Evolutionary conservation across 2,329 filamentous ascomycete genomes (phyloP), one percentile per base, ranked within the genome.

Genomic region (Pleomassaria siparia): DNA sequence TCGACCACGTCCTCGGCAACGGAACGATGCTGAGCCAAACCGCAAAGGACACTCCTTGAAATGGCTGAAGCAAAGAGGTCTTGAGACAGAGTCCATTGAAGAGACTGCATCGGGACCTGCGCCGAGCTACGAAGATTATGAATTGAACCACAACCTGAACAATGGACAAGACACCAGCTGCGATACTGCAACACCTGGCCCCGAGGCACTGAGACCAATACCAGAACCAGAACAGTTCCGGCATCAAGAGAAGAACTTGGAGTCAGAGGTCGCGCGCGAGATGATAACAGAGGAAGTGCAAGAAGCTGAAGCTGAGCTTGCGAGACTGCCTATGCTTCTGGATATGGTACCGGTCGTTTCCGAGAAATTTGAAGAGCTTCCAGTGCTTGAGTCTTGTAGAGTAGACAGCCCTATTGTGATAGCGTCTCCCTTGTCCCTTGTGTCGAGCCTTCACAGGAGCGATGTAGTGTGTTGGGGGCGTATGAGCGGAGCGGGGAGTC

Each of bases 361-460:
- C 20, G 40, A 43, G 33, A 35, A 43, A 32, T 3, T n/a, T 7
- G 26, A 9, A 24, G 37, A 36, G 44, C n/a, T 18, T 26, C 28
- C 30, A 40, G 32, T 36, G 22, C 24, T 36, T 21, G 8, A 8
- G 8, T 40, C 13, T 20, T 6, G 25, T 6, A 26, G 25, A 13
- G 10, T 30, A 5, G 15, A 30, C 4, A 30, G 8, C 29, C 43
- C 22, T 29, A 8, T 29, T 33, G 26, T 11, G n/a, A 36, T 18
- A 16, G 21, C 32, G 7, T 26, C 46, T 15, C 26, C 40, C 30
- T 47, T 43, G 25, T 54, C 47, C 11, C 39, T 52, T 20, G 44
- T 51, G 20, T 54, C 46, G 4, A 52, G 49, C 32, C 28, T 56
- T 16, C 41, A 54, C 26, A 45, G 42, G 39, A 49, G 47, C 25